Percentiles rank a stretch among this genome's conserved stretches.
Evolutionary conservation across 1,139 yeast species (phyloP).

Genomic region (Diutina catenulata): DNA sequence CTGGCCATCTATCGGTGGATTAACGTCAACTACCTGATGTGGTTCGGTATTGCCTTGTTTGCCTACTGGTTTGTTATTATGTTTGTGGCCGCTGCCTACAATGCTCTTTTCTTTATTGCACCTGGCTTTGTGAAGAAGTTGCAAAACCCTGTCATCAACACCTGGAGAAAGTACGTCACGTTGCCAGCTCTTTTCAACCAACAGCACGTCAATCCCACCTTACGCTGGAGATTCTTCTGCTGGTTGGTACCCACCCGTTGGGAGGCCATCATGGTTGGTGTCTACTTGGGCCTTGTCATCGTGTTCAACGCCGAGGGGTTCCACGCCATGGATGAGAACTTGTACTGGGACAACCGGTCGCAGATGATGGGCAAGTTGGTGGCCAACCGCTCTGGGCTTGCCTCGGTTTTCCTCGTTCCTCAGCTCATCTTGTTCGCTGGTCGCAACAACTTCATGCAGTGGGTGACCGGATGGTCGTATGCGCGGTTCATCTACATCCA

Average conservation of each 20-base stretch:
- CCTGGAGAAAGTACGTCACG: constrained; percentile 28
- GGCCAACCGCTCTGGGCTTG: constrained; percentile 44
- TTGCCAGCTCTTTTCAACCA: constrained; percentile 36
- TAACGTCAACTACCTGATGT: constrained; percentile 24
- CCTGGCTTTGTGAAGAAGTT: constrained; percentile 23
- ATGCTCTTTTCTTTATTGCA: constrained; percentile 19
- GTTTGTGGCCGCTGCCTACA: constrained; percentile 32
- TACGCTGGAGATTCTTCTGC: background rate
- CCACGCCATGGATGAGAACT: constrained; percentile 13
- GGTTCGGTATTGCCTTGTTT: constrained; percentile 38
- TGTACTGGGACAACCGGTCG: constrained; percentile 15
- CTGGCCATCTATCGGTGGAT: background rate
- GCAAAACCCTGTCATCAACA: constrained; percentile 23
- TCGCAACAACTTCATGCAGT: constrained; percentile 45
- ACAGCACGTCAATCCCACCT: constrained; percentile 27
- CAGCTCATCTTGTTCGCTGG: constrained; percentile 36
- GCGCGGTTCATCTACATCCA: constrained; percentile 31
- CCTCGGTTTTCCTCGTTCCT: constrained; percentile 42
- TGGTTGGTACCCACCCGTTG: constrained; percentile 4
- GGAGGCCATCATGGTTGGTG: constrained; percentile 12
- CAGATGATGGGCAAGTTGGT: constrained; percentile 40
- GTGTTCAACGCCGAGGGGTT: constrained; percentile 8
- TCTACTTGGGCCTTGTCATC: constrained; percentile 20
- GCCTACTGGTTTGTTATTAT: constrained; percentile 34
- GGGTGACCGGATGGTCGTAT: constrained; percentile 40